Percentiles rank a stretch among this genome's conserved stretches.
Evolutionary conservation across 2,329 filamentous ascomycete species (phyloP).

Genomic region (Lecanicillium sp.): DNA sequence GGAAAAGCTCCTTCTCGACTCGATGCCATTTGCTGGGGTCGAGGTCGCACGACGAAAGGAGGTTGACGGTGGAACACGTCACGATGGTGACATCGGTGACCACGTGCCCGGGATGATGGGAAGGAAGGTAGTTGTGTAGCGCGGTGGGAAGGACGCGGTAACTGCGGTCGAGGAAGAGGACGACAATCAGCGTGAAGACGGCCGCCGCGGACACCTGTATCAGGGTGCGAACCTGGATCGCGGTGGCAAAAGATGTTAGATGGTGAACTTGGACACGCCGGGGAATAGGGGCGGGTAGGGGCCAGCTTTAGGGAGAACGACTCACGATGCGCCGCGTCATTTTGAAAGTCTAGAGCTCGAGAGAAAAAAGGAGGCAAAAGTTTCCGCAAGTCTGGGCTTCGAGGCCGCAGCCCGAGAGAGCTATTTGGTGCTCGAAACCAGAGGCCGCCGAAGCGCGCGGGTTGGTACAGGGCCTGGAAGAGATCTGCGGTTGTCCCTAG

Average conservation of each 20-base stretch:
- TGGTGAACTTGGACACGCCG: neutral
- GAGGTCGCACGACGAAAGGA: slow-evolving; percentile 68
- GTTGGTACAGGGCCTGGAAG: no score
- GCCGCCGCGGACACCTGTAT: slow-evolving; percentile 65
- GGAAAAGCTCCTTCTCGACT: slow-evolving; percentile 82
- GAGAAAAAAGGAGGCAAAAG: no score
- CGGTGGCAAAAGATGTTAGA: slow-evolving; percentile 10
- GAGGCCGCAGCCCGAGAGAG: no score
- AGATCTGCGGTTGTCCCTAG: no score
- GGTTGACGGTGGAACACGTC: slow-evolving; percentile 67
- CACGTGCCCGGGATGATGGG: slow-evolving; percentile 75
- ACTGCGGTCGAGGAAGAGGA: slow-evolving; percentile 80
- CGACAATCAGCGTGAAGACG: slow-evolving; percentile 58
- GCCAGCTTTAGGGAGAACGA: neutral
- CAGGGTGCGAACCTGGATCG: slow-evolving; percentile 53
- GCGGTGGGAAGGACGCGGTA: slow-evolving; percentile 79
- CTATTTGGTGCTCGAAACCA: no score
- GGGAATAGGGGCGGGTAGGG: neutral
- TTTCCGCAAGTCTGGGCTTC: no score
- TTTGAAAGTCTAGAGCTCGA: slow-evolving; percentile 4
- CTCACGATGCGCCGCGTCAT: slow-evolving; percentile 15
- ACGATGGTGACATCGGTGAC: slow-evolving; percentile 78
- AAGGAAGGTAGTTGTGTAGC: slow-evolving; percentile 80
- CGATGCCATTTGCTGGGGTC: slow-evolving; percentile 69
- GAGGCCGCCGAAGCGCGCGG: no score